phyloP scores from a whole-genome alignment of 306 rosid species.

The Spatholobus suberectus region DNA sequence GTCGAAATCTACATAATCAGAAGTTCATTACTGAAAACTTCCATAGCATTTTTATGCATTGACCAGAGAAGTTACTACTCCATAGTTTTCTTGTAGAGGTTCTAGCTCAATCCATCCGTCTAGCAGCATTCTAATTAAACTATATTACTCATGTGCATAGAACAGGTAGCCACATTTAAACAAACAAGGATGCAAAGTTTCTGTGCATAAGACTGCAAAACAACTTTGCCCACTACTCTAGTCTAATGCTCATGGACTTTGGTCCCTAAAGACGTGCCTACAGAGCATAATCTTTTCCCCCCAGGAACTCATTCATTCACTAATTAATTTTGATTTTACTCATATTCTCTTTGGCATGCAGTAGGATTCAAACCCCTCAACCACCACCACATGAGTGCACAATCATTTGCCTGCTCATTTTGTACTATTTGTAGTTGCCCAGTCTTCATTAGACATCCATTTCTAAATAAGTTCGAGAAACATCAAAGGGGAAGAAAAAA shows the following conservation, averaged over 20 bases:
- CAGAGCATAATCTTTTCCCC: not conserved
- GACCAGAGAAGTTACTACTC: slow-evolving; percentile 21
- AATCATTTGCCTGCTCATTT: slow-evolving; percentile 28
- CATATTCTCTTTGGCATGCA: slow-evolving; percentile 16
- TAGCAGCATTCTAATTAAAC: slow-evolving; percentile 33
- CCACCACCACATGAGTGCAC: not conserved
- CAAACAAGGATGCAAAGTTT: slow-evolving; percentile 28
- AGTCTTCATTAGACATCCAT: slow-evolving; percentile 9
- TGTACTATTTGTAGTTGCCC: not conserved
- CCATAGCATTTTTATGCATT: slow-evolving; percentile 28
- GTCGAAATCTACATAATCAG: slow-evolving; percentile 17
- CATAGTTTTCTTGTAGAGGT: slow-evolving; percentile 30
- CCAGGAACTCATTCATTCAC: slow-evolving; percentile 2
- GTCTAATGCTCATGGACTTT: slow-evolving; percentile 7
- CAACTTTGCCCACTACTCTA: slow-evolving; percentile 7
- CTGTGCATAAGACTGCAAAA: not conserved
- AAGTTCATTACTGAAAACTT: slow-evolving; percentile 27
- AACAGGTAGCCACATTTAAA: slow-evolving; percentile 11
- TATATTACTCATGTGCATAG: slow-evolving; percentile 5
- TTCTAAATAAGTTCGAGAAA: slow-evolving; percentile 30
- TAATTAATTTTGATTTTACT: slow-evolving; percentile 19
- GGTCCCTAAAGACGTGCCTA: slow-evolving; percentile 26
- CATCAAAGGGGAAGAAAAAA: not conserved
- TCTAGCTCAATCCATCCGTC: slow-evolving; percentile 9
- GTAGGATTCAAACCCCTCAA: slow-evolving; percentile 6